Evolutionary conservation across 495 filamentous ascomycete genomes (phyloP).

Genomic region (Hypoxylon lenormandii): DNA sequence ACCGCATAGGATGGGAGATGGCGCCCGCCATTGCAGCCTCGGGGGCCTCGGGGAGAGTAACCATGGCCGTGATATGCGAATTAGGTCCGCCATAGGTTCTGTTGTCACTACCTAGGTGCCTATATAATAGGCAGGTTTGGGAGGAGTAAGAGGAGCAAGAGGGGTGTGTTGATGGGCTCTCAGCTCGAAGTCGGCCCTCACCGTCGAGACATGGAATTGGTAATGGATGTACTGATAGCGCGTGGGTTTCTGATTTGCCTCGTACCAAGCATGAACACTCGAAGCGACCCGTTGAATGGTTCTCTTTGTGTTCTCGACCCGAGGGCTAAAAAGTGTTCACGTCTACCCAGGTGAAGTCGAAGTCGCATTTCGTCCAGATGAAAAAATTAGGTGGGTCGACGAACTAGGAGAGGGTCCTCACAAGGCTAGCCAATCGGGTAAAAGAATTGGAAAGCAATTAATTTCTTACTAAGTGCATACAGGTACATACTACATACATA

Average conservation of each 20-base stretch:
- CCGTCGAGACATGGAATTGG: constrained; percentile 4
- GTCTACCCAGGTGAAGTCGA: neutral
- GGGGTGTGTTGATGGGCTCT: neutral
- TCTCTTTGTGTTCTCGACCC: neutral
- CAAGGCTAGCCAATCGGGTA: constrained; percentile 26
- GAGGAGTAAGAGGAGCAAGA: neutral
- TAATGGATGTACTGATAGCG: neutral
- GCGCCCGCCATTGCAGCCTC: constrained; percentile 1
- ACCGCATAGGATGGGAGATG: constrained; percentile 7
- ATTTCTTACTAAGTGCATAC: constrained; percentile 16
- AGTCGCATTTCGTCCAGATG: neutral
- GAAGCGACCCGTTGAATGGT: neutral
- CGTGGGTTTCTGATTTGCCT: too few species aligned
- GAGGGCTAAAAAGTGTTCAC: neutral
- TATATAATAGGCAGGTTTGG: too few species aligned
- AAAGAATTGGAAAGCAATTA: constrained; percentile 2
- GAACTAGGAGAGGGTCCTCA: neutral
- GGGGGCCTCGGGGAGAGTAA: constrained; percentile 24
- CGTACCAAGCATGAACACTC: too few species aligned
- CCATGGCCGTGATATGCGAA: constrained; percentile 35
- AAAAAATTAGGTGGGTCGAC: constrained; percentile 37
- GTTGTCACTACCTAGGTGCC: neutral
- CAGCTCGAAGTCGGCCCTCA: neutral
- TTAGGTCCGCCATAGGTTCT: constrained; percentile 31
- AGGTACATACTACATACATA: neutral